Evolutionary conservation across 169 alveolate species (phyloP), one percentile per base, ranked within the genome.

Genomic region (Cryptosporidium meleagridis): DNA sequence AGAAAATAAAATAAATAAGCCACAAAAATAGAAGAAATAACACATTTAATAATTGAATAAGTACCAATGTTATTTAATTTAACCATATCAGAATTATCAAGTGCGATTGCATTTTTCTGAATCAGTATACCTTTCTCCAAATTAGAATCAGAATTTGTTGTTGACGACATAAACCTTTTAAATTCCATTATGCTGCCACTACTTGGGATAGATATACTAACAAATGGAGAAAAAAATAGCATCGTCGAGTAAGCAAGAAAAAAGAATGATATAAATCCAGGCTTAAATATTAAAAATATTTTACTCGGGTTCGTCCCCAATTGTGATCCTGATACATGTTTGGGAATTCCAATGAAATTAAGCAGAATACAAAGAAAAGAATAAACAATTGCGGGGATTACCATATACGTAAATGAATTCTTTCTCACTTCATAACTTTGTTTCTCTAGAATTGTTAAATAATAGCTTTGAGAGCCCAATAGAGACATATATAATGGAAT

Each of bases 391-490:
- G 16, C 51, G 12, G 72, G 51, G 5, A 29, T 12, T 18, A 12
- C 51, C 51, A 65, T 65, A 31, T 65, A 35, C 48, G 0, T 65
- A 65, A 65, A 65, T 33, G 72, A 7, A 37, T 33, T 33, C 51
- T 52, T 65, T 18, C 53, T 33, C 10, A 65, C 44, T 21, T 23
- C 33, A 35, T 4, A 65, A 65, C 33, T 65, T 33, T 65, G 26
- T n/a, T 37, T 65, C 48, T 65, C 21, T 33, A 26, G n/a, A 65
- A 65, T 29, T n/a, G n/a, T n/a, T 26, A 37, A 65, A 37, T 65
- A 37, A 35, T 65, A 65, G 51, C 33, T 65, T 65, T 65, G 53
- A 35, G 72, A 65, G n/a, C 72, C 72, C 51, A 65, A 5, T 29
- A 65, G 23, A 39, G 33, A 65, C 31, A 65, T 65, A 37, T 26